phyloP scores from a whole-genome alignment of 1,139 yeast genomes.

The Sporopachydermia cereana region DNA sequence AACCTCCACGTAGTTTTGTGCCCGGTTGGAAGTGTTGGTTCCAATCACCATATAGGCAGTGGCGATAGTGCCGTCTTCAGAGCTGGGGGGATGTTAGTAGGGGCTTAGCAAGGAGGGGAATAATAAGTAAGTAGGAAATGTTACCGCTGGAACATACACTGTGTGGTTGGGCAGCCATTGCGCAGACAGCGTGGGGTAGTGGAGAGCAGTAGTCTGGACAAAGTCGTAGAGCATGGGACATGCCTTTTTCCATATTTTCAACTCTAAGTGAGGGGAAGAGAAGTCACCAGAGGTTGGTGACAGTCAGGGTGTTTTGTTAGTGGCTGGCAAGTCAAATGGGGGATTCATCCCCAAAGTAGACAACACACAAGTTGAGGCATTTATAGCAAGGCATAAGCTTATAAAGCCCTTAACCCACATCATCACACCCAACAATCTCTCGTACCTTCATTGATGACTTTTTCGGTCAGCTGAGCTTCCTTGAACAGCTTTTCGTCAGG shows the following conservation, averaged over 20 bases:
- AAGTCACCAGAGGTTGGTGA: no score
- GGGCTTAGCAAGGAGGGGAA: no score
- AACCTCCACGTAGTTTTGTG: slow-evolving; percentile 62
- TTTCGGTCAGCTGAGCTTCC: slow-evolving; percentile 38
- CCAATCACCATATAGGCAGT: slow-evolving; percentile 49
- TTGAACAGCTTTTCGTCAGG: slow-evolving; percentile 40
- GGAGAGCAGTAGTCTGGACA: slow-evolving; percentile 55
- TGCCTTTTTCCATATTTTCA: slow-evolving; percentile 90
- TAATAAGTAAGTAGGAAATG: not conserved
- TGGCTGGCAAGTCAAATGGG: not conserved
- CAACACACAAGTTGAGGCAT: not conserved
- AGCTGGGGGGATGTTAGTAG: slow-evolving; percentile 5
- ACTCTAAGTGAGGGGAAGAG: slow-evolving; percentile 38
- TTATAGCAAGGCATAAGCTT: no score
- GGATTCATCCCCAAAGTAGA: slow-evolving; percentile 5
- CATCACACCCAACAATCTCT: no score
- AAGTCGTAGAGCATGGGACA: slow-evolving; percentile 82
- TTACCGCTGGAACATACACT: slow-evolving; percentile 17
- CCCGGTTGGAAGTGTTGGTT: slow-evolving; percentile 80
- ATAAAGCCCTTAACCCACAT: no score
- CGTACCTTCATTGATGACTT: slow-evolving; percentile 32
- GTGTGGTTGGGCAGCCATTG: slow-evolving; percentile 33
- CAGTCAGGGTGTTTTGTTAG: no score
- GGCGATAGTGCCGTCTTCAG: slow-evolving; percentile 12
- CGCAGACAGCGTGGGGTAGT: slow-evolving; percentile 41